Evolutionary conservation across 345 rosid species (phyloP).

Genomic region (Dovyalis caffra): DNA sequence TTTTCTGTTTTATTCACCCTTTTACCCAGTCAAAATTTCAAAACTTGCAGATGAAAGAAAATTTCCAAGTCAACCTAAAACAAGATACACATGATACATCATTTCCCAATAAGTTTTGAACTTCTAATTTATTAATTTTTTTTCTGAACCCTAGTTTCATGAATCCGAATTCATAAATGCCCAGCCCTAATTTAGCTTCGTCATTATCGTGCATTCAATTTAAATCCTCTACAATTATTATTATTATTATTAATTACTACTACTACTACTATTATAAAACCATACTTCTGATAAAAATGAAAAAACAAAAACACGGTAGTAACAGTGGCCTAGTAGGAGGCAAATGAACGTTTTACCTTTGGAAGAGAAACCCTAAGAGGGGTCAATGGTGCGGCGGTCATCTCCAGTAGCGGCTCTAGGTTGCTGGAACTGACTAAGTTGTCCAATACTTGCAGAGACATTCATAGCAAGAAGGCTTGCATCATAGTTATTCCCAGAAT

Average conservation of each 20-base stretch:
- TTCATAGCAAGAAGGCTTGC: slow-evolving; percentile 69
- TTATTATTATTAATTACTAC: no score
- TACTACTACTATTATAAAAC: neutral
- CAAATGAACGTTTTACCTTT: neutral
- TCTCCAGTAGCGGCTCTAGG: slow-evolving; percentile 72
- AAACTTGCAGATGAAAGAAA: neutral
- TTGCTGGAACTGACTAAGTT: slow-evolving; percentile 80
- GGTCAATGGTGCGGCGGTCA: slow-evolving; percentile 76
- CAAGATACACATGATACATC: neutral
- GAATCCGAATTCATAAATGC: neutral
- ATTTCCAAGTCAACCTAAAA: neutral
- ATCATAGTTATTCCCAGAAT: slow-evolving; percentile 50
- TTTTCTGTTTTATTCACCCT: neutral
- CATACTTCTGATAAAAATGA: neutral
- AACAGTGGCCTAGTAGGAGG: neutral
- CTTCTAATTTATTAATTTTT: neutral
- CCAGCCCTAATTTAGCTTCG: neutral
- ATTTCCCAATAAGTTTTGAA: neutral
- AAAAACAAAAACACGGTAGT: neutral
- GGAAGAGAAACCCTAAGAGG: slow-evolving; percentile 43
- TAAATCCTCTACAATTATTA: no score
- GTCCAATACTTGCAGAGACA: slow-evolving; percentile 59
- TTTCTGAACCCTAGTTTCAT: neutral
- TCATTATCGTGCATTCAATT: no score
- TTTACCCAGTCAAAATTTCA: neutral